Percentiles rank a stretch among this genome's conserved stretches.
These are phyloP conservation scores for Pseudohalonectria lignicola DNA, from an alignment of 2,329 filamentous ascomycete species.

Conservation along the genomic window DNA sequence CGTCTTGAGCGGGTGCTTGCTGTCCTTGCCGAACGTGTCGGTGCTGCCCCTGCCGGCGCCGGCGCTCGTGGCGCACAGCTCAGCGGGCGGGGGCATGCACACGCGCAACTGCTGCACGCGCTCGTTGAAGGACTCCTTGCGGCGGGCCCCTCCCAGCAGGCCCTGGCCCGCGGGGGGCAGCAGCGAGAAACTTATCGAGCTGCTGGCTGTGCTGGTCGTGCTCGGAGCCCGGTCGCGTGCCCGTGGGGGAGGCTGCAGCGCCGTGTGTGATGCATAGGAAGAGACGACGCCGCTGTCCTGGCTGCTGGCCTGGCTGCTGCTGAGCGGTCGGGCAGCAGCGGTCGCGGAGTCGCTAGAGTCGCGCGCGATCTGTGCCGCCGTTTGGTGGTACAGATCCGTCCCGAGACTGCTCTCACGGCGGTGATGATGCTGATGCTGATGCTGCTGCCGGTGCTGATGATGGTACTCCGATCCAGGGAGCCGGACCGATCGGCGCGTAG, in stretches of 20 bases:
- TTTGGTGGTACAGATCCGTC: constrained; percentile 13
- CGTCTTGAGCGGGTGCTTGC: constrained; percentile 6
- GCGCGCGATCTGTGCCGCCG: constrained; percentile 11
- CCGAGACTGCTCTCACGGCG: neutral
- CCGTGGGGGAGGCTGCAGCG: no score
- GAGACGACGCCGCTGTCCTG: no score
- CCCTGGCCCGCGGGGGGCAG: no score
- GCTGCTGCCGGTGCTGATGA: neutral
- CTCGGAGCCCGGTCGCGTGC: neutral
- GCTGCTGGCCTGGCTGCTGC: no score
- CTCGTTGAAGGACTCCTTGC: neutral
- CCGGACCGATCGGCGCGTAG: no score
- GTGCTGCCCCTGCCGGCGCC: neutral
- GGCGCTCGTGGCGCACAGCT: neutral
- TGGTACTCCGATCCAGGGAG: constrained; percentile 4
- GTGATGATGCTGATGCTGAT: constrained; percentile 9
- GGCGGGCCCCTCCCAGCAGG: no score
- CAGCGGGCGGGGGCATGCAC: neutral
- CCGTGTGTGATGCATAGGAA: no score
- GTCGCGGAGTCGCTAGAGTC: neutral
- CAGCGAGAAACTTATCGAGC: neutral
- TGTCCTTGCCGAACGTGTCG: neutral
- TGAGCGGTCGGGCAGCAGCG: neutral
- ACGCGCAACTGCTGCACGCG: neutral
- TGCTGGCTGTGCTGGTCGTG: neutral